Percentiles rank a stretch among this genome's conserved stretches.
Conservation (phyloP, 805 yeast genomes). For the Kodamaea jinghongensis region DNA sequence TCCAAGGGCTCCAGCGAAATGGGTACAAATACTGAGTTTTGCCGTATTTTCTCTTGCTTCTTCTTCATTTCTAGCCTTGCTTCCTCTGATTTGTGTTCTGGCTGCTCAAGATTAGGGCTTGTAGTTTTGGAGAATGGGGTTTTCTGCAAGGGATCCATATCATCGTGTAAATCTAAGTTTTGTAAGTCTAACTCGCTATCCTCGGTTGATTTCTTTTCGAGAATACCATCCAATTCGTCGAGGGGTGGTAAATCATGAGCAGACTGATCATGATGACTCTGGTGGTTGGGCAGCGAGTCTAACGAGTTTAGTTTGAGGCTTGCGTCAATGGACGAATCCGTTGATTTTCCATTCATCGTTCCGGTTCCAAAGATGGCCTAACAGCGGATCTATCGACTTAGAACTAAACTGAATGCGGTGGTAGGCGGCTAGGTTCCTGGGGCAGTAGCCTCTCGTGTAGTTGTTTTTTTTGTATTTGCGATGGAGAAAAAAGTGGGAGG, state of each 20-base stretch:
- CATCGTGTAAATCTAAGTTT: no score
- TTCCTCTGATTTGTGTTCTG: neutral
- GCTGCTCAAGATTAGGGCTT: no score
- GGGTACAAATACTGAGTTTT: slow-evolving; percentile 17
- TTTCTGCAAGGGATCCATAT: no score
- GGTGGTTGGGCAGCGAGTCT: slow-evolving; percentile 1
- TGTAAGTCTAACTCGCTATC: no score
- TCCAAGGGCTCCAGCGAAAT: slow-evolving; percentile 10
- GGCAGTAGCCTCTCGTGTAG: neutral
- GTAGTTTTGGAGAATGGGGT: no score
- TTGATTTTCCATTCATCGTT: slow-evolving; percentile 2
- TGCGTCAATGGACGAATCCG: slow-evolving; percentile 1
- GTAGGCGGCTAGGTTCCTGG: neutral
- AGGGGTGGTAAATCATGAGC: neutral
- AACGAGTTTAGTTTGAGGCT: slow-evolving; percentile 2
- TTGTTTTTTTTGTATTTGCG: slow-evolving; percentile 4
- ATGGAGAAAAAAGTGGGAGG: slow-evolving; percentile 1
- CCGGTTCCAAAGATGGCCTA: neutral
- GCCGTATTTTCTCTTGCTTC: slow-evolving; percentile 12
- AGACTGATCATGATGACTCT: neutral
- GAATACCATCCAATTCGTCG: neutral
- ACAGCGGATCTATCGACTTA: no score
- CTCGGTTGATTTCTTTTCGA: neutral
- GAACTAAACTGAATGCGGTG: slow-evolving; percentile 1
- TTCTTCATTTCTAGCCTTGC: slow-evolving; percentile 1